Conservation (phyloP, 208 protist genomes). For the Trypanosoma cruzi region DNA sequence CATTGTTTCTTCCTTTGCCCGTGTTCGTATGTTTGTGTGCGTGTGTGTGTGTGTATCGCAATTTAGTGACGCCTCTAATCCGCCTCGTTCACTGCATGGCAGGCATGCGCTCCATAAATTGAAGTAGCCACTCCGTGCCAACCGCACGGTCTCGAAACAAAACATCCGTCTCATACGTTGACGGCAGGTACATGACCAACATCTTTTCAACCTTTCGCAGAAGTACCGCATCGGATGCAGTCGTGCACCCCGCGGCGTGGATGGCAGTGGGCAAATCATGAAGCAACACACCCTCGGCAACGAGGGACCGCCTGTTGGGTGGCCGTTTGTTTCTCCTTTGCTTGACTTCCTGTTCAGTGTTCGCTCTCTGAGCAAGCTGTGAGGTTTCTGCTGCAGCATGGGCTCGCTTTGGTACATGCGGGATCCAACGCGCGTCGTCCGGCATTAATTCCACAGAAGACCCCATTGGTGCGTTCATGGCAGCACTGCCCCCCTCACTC, state of each 20-base stretch:
- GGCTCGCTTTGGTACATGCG: neutral
- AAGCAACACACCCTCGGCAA: constrained; percentile 7
- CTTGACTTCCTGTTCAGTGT: constrained; percentile 5
- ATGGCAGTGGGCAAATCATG: constrained; percentile 15
- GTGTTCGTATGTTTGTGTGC: neutral
- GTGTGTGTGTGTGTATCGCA: neutral
- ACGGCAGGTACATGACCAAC: constrained; percentile 24
- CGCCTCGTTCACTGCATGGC: constrained; percentile 10
- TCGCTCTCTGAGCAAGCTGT: neutral
- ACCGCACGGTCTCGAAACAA: constrained; percentile 25
- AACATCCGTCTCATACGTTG: constrained; percentile 29
- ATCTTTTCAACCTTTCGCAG: constrained; percentile 23
- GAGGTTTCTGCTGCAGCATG: neutral
- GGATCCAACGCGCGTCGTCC: constrained; percentile 26
- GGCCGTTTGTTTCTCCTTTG: constrained; percentile 17
- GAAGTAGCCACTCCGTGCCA: constrained; percentile 25
- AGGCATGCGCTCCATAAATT: constrained; percentile 25
- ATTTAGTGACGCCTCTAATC: neutral
- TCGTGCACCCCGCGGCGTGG: neutral
- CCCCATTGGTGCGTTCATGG: neutral
- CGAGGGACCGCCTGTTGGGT: constrained; percentile 20
- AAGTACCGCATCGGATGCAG: neutral
- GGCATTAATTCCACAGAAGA: constrained; percentile 21
- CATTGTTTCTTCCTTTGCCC: neutral
- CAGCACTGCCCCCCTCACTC: neutral